phyloP scores from a whole-genome alignment of 768 basidiomycete species.

The Calocybe cyanea region DNA sequence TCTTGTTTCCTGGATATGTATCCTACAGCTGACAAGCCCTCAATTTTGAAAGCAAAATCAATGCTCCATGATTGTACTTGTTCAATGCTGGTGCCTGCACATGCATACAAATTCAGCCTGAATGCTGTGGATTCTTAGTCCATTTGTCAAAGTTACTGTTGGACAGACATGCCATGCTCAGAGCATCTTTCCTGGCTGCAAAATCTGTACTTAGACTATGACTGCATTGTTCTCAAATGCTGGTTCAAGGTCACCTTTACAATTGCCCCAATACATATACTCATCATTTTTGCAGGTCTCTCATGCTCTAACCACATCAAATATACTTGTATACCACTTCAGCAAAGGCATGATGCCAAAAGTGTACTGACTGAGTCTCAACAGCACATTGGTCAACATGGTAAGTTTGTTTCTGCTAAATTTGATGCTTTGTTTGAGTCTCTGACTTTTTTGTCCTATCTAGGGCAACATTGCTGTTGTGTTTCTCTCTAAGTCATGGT shows the following conservation, averaged over 20 bases:
- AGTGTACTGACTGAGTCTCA: constrained; percentile 68
- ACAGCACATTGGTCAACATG: constrained; percentile 76
- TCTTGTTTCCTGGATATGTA: constrained; percentile 76
- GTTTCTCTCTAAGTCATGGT: constrained; percentile 47
- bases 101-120: constrained; percentile 66
- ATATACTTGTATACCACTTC: constrained; percentile 81
- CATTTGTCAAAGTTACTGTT: constrained; percentile 76
- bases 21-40: constrained; percentile 61
- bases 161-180: constrained; percentile 72
- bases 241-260: constrained; percentile 68
- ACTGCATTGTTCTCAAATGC: constrained; percentile 46
- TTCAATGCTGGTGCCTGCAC: constrained; percentile 58
- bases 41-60: constrained; percentile 74
- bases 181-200: constrained; percentile 70
- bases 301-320: constrained; percentile 80
- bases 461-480: constrained; percentile 56
- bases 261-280: constrained; percentile 64
- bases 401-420: constrained; percentile 42
- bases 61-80: constrained; percentile 63
- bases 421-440: not conserved
- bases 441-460: not conserved
- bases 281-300: constrained; percentile 58
- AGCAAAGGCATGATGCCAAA: constrained; percentile 89
- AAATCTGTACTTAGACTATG: constrained; percentile 51
- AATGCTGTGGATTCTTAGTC: constrained; percentile 78